Evolutionary conservation across 1,284 basidiomycete species (phyloP).

Genomic region (Ganoderma multipileum): DNA sequence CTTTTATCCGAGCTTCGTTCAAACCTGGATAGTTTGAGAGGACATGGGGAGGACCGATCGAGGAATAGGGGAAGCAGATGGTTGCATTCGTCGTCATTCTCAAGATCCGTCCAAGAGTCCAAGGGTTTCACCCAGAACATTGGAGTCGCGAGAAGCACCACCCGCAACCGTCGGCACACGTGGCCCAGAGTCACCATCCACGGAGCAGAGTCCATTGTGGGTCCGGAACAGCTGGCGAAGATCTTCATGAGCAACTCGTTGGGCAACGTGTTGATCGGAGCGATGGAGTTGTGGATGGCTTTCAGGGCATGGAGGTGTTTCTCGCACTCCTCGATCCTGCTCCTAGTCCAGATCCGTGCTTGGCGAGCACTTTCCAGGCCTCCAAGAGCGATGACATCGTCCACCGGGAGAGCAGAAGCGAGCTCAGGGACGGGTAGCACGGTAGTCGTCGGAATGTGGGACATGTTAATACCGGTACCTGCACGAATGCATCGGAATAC

Average conservation of each 20-base stretch:
- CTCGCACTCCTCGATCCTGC: neutral
- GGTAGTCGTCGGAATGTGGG: too few species aligned
- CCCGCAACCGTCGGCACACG: conserved; percentile 6
- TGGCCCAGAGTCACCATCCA: neutral
- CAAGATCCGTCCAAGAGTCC: too few species aligned
- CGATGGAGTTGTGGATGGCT: neutral
- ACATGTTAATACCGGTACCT: too few species aligned
- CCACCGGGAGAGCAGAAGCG: neutral
- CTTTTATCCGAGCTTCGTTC: neutral
- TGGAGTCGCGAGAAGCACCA: neutral
- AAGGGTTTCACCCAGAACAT: neutral
- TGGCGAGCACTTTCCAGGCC: neutral
- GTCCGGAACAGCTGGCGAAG: neutral
- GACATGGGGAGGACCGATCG: neutral
- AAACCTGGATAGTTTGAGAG: neutral
- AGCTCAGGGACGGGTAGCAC: neutral
- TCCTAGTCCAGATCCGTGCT: neutral
- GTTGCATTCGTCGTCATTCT: neutral
- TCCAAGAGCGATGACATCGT: neutral
- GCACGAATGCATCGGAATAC: too few species aligned
- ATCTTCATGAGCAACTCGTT: conserved; percentile 4
- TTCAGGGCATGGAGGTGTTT: neutral
- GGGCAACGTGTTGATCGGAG: conserved; percentile 1
- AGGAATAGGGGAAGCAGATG: neutral
- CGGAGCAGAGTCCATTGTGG: neutral